A percentile compares a stretch with the other conserved stretches of the same genome.
These are phyloP conservation scores for Spinacia oleracea DNA, from an alignment of 179 eudicot genomes.

Conservation along the genomic window DNA sequence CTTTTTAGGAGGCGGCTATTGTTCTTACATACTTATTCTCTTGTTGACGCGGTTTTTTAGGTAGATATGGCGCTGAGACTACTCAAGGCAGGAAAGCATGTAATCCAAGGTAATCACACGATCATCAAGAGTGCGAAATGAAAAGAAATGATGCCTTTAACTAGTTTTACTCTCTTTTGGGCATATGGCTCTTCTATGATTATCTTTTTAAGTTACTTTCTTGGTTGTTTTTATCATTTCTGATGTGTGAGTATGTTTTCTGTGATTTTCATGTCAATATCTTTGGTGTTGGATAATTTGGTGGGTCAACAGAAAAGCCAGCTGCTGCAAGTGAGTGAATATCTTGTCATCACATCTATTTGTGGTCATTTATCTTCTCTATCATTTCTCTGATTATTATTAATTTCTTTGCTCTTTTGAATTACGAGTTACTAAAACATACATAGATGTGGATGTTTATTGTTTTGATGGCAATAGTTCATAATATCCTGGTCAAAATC, in stretches of 20 bases:
- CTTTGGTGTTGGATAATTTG: slow-evolving; percentile 27
- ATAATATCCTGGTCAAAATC: not conserved
- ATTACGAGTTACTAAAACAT: not conserved
- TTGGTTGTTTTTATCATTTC: not conserved
- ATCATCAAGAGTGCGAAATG: slow-evolving; percentile 2
- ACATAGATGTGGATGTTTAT: not conserved
- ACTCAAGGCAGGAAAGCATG: slow-evolving; percentile 95
- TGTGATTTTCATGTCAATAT: slow-evolving; percentile 23
- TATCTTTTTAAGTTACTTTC: not conserved
- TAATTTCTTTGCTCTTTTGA: not conserved
- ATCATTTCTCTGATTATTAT: not conserved
- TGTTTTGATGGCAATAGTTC: not conserved
- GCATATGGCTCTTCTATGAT: not conserved
- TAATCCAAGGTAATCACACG: slow-evolving; percentile 79
- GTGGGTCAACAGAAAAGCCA: slow-evolving; percentile 80
- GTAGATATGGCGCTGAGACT: slow-evolving; percentile 78
- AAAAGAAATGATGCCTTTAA: not conserved
- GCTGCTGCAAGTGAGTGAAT: slow-evolving; percentile 82
- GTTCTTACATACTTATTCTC: not conserved
- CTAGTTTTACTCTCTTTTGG: not conserved
- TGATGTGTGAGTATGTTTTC: slow-evolving; percentile 12
- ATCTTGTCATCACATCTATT: slow-evolving; percentile 12
- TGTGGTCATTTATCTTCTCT: not conserved
- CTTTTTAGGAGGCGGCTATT: not conserved
- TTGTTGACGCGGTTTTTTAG: slow-evolving; percentile 34